Conservation (phyloP, 164 flowering plant genomes). For the Santalum album region DNA sequence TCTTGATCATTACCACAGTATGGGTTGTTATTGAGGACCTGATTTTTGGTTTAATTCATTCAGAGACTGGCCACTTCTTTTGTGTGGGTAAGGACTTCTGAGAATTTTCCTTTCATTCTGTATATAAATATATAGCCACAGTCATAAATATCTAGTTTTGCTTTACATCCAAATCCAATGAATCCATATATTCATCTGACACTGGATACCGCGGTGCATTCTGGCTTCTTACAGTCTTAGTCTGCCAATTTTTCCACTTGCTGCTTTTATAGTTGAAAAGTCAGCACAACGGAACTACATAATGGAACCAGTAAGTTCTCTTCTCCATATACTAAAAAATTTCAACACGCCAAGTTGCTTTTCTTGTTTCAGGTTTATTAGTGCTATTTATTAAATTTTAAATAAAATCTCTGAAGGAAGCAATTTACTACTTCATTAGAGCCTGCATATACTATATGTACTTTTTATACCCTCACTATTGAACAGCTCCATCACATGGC, state of each 20-base stretch:
- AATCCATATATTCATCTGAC: conserved; percentile 5
- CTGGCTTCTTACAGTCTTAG: conserved; percentile 44
- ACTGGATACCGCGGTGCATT: conserved; percentile 4
- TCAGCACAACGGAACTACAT: conserved; percentile 46
- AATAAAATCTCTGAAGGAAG: too few species aligned
- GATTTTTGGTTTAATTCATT: conserved; percentile 94
- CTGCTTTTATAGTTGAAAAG: conserved; percentile 75
- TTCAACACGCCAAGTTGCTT: too few species aligned
- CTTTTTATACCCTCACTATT: too few species aligned
- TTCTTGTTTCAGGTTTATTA: too few species aligned
- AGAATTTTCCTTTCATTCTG: conserved; percentile 1
- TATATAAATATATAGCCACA: too few species aligned
- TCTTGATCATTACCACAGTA: conserved; percentile 45
- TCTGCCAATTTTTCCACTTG: conserved; percentile 65
- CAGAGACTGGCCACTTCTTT: conserved; percentile 92
- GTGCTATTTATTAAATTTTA: too few species aligned
- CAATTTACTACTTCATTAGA: too few species aligned
- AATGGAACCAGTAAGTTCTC: conserved; percentile 54
- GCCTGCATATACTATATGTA: too few species aligned
- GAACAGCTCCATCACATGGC: too few species aligned
- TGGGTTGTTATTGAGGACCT: conserved; percentile 70
- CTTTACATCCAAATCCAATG: too few species aligned
- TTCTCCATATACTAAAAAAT: too few species aligned
- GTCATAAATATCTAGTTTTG: too few species aligned
- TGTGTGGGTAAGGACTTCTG: conserved; percentile 78